Conservation (phyloP, 768 basidiomycete genomes). For the Leccinum broughii region DNA sequence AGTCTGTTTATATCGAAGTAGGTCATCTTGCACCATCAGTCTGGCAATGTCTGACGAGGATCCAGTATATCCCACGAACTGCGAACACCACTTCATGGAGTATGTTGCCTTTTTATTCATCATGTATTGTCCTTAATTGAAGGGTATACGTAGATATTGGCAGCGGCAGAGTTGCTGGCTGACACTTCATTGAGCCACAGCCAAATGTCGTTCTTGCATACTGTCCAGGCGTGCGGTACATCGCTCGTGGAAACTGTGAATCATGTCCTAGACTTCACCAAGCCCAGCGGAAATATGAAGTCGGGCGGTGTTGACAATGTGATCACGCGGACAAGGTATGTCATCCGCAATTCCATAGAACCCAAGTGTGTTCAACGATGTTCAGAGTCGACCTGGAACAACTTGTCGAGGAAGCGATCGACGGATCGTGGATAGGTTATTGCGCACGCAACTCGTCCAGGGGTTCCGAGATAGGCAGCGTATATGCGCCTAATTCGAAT, state of each 20-base stretch:
- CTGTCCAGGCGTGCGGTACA: constrained; percentile 93
- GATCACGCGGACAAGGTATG: constrained; percentile 66
- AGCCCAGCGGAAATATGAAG: constrained; percentile 84
- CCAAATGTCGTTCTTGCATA: constrained; percentile 86
- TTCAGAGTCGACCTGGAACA: constrained; percentile 74
- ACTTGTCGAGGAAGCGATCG: constrained; percentile 85
- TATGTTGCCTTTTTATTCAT: constrained; percentile 34
- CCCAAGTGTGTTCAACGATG: background rate
- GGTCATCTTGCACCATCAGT: too few species aligned
- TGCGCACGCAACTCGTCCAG: constrained; percentile 72
- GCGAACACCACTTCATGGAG: constrained; percentile 68
- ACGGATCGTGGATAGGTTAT: constrained; percentile 93
- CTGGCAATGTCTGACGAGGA: too few species aligned
- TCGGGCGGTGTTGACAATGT: constrained; percentile 76
- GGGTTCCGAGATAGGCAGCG: constrained; percentile 85
- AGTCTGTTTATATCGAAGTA: too few species aligned
- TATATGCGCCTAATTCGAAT: constrained; percentile 75
- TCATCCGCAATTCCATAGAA: constrained; percentile 9
- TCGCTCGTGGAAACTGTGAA: constrained; percentile 96
- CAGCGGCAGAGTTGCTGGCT: constrained; percentile 84
- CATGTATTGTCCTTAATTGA: constrained; percentile 2
- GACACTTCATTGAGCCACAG: constrained; percentile 82
- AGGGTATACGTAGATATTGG: constrained; percentile 60
- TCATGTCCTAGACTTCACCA: constrained; percentile 95
- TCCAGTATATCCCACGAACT: too few species aligned